Conservation (phyloP, 2,329 filamentous ascomycete species). For the Harringtonia lauricola region DNA sequence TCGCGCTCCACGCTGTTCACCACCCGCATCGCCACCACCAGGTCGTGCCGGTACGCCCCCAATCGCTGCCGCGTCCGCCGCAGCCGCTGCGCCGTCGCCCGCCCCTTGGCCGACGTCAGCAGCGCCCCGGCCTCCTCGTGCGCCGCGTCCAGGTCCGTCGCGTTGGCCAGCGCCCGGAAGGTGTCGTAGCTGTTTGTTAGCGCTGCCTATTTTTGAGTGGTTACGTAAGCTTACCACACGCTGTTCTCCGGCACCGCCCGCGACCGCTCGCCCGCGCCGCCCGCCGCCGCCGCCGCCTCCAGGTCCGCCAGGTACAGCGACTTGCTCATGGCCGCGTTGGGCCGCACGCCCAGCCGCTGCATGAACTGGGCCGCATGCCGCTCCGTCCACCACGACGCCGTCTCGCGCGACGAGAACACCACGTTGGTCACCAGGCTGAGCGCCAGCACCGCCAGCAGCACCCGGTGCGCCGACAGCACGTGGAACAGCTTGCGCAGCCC, state of each 20-base stretch:
- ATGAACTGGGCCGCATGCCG: constrained; percentile 72
- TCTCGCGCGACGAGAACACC: constrained; percentile 62
- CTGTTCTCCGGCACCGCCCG: not conserved
- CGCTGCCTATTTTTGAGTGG: too few species aligned
- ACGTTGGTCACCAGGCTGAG: constrained; percentile 64
- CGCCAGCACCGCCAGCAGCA: constrained; percentile 59
- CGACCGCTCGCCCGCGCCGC: constrained; percentile 14
- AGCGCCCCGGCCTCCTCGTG: constrained; percentile 39
- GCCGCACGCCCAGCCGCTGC: constrained; percentile 66
- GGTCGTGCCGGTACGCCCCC: constrained; percentile 75
- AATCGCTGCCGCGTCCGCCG: constrained; percentile 73
- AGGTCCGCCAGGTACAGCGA: constrained; percentile 77
- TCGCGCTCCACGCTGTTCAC: constrained; percentile 85
- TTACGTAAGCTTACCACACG: not conserved
- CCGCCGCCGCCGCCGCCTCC: constrained; percentile 44
- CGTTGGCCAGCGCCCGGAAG: constrained; percentile 47
- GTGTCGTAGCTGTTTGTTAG: constrained; percentile 38
- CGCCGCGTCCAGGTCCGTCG: constrained; percentile 45
- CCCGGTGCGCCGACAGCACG: constrained; percentile 58
- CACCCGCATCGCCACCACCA: constrained; percentile 80
- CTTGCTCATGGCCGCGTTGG: constrained; percentile 72
- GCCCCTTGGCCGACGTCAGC: constrained; percentile 36
- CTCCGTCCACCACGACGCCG: constrained; percentile 75
- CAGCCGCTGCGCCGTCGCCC: constrained; percentile 51
- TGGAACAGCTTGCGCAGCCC: constrained; percentile 54